Percentiles rank a stretch among this genome's conserved stretches.
Evolutionary conservation across 805 yeast species (phyloP).

Genomic region (Sungouiozyma intestinalis): DNA sequence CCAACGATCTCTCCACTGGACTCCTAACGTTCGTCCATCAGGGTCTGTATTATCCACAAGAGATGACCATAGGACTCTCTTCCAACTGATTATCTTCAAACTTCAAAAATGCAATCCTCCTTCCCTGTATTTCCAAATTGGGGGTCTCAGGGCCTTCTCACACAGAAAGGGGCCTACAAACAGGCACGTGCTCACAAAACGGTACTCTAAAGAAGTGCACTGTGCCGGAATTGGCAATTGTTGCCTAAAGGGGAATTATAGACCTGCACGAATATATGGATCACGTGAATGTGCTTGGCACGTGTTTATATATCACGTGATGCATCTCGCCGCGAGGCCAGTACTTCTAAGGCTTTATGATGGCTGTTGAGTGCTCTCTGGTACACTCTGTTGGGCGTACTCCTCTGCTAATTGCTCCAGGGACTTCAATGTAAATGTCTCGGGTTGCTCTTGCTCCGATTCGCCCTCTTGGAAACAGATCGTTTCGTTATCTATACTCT

Average conservation of each 20-base stretch:
- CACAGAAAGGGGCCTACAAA: background rate
- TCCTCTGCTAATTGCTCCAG: background rate
- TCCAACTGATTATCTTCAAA: background rate
- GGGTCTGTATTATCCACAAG: background rate
- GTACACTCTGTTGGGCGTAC: too few species aligned
- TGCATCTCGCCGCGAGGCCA: too few species aligned
- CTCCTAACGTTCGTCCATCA: too few species aligned
- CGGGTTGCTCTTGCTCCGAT: slow-evolving; percentile 2
- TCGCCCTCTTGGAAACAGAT: background rate
- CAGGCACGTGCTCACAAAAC: background rate
- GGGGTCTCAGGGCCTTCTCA: background rate
- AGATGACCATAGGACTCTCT: background rate
- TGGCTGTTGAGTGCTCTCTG: too few species aligned
- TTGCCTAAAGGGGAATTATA: too few species aligned
- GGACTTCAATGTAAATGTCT: slow-evolving; percentile 5
- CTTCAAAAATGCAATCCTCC: background rate
- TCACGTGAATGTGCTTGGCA: too few species aligned
- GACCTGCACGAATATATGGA: too few species aligned
- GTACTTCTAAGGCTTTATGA: too few species aligned
- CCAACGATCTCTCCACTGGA: too few species aligned
- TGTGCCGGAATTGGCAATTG: too few species aligned
- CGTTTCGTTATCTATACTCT: slow-evolving; percentile 1
- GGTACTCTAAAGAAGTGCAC: too few species aligned
- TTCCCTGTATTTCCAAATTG: background rate
- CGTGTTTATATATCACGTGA: too few species aligned